Evolutionary conservation across 139 green algal species (phyloP).

Genomic region (Chlamydomonas sp.): DNA sequence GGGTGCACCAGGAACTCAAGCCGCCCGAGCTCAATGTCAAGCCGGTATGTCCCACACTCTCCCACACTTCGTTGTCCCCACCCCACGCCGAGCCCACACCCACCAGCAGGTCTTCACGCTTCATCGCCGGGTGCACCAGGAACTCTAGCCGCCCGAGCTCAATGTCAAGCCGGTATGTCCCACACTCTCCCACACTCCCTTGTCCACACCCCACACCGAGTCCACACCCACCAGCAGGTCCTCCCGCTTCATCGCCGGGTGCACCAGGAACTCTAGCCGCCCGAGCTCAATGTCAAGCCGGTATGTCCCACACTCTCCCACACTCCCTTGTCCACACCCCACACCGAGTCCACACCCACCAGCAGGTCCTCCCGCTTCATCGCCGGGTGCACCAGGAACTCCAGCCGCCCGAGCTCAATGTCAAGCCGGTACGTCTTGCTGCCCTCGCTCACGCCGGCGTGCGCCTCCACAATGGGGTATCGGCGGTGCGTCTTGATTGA

Average conservation of each 20-base stretch:
- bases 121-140: slow-evolving; percentile 27
- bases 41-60: background rate
- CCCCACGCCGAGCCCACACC: background rate
- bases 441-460: background rate
- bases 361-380: slow-evolving; percentile 54
- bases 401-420: slow-evolving; percentile 47
- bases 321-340: background rate
- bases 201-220: background rate
- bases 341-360: slow-evolving; percentile 25
- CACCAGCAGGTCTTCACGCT: background rate
- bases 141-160: slow-evolving; percentile 50
- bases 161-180: slow-evolving; percentile 30
- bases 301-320: too few relatives aligned
- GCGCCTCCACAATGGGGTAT: slow-evolving; percentile 20
- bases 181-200: background rate
- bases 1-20: slow-evolving; percentile 50
- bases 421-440: slow-evolving; percentile 38
- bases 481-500: slow-evolving; percentile 24
- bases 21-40: slow-evolving; percentile 45
- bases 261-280: slow-evolving; percentile 41
- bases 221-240: background rate
- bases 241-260: background rate
- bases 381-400: slow-evolving; percentile 45
- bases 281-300: slow-evolving; percentile 47
- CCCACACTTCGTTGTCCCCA: background rate